Evolutionary conservation across 257 asterid genomes (phyloP).

Genomic region (Solanum neorickii): DNA sequence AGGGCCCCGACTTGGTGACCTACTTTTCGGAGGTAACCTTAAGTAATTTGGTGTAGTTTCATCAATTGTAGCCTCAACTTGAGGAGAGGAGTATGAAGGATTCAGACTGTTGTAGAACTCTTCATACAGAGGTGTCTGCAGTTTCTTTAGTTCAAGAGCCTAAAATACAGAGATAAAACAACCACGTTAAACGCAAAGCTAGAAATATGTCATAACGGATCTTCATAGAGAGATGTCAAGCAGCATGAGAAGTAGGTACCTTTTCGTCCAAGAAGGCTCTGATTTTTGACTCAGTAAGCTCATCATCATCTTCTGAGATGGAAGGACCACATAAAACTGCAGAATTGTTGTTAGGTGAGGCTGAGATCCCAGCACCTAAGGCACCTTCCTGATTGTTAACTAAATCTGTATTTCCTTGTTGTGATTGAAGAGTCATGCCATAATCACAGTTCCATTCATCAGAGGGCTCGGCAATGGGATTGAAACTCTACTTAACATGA

Average conservation of each 20-base stretch:
- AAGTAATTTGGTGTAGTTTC: conserved; percentile 15
- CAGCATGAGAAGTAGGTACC: background rate
- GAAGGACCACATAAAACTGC: conserved; percentile 10
- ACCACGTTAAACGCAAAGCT: background rate
- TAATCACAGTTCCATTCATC: conserved; percentile 11
- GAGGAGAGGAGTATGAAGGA: conserved; percentile 22
- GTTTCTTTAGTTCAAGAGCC: conserved; percentile 25
- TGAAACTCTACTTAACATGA: conserved; percentile 18
- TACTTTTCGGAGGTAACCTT: conserved; percentile 31
- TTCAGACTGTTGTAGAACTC: conserved; percentile 29
- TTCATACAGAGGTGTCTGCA: conserved; percentile 28
- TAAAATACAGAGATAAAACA: background rate
- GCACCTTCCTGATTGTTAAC: conserved; percentile 1
- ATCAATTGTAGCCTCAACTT: conserved; percentile 8
- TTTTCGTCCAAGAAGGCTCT: conserved; percentile 27
- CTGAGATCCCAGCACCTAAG: background rate
- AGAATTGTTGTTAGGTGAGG: conserved; percentile 2
- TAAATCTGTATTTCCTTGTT: background rate
- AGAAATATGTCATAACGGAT: background rate
- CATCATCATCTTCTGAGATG: conserved; percentile 30
- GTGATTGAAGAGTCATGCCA: background rate
- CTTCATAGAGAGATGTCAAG: background rate
- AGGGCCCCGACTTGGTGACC: conserved; percentile 21
- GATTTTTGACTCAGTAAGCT: conserved; percentile 31
- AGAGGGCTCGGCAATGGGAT: conserved; percentile 18